phyloP scores from a whole-genome alignment of 2,329 filamentous ascomycete species.

The Colletotrichum cereale region DNA sequence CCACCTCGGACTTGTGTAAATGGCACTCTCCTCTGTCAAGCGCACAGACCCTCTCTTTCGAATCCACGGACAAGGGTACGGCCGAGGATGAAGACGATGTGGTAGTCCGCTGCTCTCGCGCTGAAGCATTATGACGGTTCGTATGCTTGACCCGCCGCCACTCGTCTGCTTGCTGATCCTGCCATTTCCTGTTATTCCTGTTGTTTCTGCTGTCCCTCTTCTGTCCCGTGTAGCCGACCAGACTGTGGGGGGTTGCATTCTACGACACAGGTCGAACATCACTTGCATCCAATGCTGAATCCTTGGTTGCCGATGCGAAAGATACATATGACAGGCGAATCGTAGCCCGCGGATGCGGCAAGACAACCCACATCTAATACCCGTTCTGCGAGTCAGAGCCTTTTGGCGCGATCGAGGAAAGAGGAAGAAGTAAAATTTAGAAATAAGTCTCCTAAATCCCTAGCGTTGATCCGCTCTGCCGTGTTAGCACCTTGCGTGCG shows the following conservation, averaged over 20 bases:
- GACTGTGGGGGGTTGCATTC: constrained; percentile 36
- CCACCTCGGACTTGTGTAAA: not conserved
- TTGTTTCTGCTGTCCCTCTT: not conserved
- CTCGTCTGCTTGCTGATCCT: not conserved
- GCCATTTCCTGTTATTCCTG: not conserved
- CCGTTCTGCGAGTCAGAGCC: not conserved
- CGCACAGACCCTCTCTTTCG: constrained; percentile 6
- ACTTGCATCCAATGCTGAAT: not conserved
- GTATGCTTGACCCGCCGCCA: constrained; percentile 5
- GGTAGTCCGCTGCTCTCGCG: constrained; percentile 1
- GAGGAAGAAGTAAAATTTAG: not conserved
- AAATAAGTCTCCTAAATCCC: constrained; percentile 31
- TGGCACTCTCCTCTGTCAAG: not conserved
- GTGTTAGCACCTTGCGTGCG: not conserved
- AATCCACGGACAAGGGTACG: not conserved
- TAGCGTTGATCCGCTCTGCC: constrained; percentile 24
- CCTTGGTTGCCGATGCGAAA: not conserved
- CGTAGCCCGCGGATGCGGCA: not conserved
- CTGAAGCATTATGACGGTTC: constrained; percentile 24
- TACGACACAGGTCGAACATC: not conserved
- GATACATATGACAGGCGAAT: constrained; percentile 11
- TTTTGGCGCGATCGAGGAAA: not conserved
- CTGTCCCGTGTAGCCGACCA: constrained; percentile 12
- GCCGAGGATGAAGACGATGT: not conserved
- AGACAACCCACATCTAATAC: not conserved